A percentile compares a stretch with the other conserved stretches of the same genome.
Conservation (phyloP, 306 rosid genomes). For the Lotus japonicus region DNA sequence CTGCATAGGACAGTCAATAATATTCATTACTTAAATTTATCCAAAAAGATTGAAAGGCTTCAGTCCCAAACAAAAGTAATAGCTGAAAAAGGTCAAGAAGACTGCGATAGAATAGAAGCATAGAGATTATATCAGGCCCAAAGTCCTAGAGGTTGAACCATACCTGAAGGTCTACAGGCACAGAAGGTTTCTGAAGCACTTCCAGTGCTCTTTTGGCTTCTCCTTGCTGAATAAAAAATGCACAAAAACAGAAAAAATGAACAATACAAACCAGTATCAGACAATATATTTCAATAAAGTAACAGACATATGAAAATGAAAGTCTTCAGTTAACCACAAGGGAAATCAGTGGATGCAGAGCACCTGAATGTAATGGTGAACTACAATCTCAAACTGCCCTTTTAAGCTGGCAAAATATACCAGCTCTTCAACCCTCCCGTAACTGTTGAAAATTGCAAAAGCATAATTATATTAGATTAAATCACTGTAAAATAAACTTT, state of each 20-base stretch:
- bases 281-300: slow-evolving; percentile 10
- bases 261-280: not conserved
- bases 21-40: not conserved
- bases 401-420: slow-evolving; percentile 91
- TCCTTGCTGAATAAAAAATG: slow-evolving; percentile 64
- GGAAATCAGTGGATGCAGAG: slow-evolving; percentile 17
- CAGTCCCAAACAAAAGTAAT: not conserved
- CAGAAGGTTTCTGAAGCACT: slow-evolving; percentile 85
- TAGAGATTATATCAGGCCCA: not conserved
- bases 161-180: slow-evolving; percentile 85
- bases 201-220: slow-evolving; percentile 94
- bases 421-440: slow-evolving; percentile 91
- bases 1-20: slow-evolving; percentile 36
- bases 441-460: slow-evolving; percentile 58
- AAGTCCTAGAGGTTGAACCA: slow-evolving; percentile 10
- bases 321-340: not conserved
- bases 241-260: not conserved
- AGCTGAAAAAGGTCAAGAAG: not conserved
- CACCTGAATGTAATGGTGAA: slow-evolving; percentile 96
- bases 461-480: not conserved
- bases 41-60: not conserved
- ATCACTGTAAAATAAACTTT: not conserved
- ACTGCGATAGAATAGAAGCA: not conserved
- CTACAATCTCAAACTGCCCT: slow-evolving; percentile 90
- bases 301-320: slow-evolving; percentile 1